Evolutionary conservation across 1,139 yeast genomes (phyloP).

Genomic region (Petasospora rhodanensis): DNA sequence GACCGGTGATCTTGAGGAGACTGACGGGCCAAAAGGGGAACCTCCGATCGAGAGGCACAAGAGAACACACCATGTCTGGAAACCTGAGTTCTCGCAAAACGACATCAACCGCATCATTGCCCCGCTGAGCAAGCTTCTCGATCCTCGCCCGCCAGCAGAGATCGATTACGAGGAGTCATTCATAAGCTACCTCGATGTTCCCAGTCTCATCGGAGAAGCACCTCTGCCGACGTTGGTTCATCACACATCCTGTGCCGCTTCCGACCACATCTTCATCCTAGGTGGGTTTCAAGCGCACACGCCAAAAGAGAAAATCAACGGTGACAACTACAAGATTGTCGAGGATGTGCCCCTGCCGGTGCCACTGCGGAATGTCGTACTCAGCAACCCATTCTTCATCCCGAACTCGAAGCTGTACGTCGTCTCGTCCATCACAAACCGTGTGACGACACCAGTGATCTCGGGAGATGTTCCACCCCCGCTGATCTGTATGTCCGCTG

Average conservation of each 20-base stretch:
- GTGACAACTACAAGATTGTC: constrained; percentile 30
- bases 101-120: too few species aligned
- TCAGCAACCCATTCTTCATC: constrained; percentile 36
- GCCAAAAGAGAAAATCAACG: constrained; percentile 29
- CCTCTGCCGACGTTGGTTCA: constrained; percentile 36
- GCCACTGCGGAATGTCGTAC: constrained; percentile 35
- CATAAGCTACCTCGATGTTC: constrained; percentile 24
- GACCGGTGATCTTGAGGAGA: too few species aligned
- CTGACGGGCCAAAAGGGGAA: too few species aligned
- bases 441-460: constrained; percentile 27
- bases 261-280: constrained; percentile 31
- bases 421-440: constrained; percentile 34
- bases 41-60: too few species aligned
- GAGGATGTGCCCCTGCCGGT: constrained; percentile 39
- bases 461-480: constrained; percentile 39
- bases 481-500: constrained; percentile 34
- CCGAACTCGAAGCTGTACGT: constrained; percentile 33
- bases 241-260: constrained; percentile 35
- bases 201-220: constrained; percentile 34
- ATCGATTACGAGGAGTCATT: constrained; percentile 10
- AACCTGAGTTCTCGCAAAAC: too few species aligned
- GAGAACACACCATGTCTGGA: too few species aligned
- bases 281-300: constrained; percentile 39
- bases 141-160: too few species aligned
- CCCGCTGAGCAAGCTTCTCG: too few species aligned